Conservation (phyloP, 2,329 filamentous ascomycete species). For the Aspergillus ochraceoroseus region DNA sequence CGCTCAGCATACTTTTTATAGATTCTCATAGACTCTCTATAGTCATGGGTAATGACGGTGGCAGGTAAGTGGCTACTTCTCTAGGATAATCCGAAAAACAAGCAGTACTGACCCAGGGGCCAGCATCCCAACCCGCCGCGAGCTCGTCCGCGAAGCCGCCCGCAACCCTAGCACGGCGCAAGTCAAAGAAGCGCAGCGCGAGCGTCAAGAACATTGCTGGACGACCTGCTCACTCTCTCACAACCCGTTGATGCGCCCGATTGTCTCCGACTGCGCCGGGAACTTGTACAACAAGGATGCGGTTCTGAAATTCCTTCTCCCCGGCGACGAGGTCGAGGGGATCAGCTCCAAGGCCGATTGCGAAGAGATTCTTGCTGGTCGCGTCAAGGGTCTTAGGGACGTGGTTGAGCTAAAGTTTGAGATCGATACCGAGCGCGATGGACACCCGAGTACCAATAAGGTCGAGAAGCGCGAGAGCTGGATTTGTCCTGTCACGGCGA, state of each 20-base stretch:
- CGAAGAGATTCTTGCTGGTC: conserved; percentile 55
- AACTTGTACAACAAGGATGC: conserved; percentile 93
- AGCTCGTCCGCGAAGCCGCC: conserved; percentile 91
- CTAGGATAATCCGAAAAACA: not conserved
- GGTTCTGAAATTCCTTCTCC: conserved; percentile 65
- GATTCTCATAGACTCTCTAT: conserved; percentile 1
- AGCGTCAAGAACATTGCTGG: conserved; percentile 84
- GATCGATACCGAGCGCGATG: conserved; percentile 41
- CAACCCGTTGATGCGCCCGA: conserved; percentile 64
- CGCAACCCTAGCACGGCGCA: conserved; percentile 76
- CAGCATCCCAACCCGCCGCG: conserved; percentile 86
- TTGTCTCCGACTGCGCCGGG: conserved; percentile 79
- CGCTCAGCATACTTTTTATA: not conserved
- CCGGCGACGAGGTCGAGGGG: conserved; percentile 51
- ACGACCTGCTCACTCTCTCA: conserved; percentile 80
- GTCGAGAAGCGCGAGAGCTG: conserved; percentile 53
- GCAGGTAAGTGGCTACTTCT: conserved; percentile 50
- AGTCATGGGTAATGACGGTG: conserved; percentile 93
- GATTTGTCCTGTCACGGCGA: conserved; percentile 83
- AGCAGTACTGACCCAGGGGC: not conserved
- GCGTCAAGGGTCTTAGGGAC: conserved; percentile 75
- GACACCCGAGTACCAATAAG: conserved; percentile 43
- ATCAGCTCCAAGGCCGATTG: conserved; percentile 55
- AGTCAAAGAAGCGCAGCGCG: conserved; percentile 80
- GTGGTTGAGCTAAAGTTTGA: conserved; percentile 81